These are phyloP conservation scores for Huntiella moniliformis DNA, from an alignment of 2,329 filamentous ascomycete species.

Conservation along the genomic window DNA sequence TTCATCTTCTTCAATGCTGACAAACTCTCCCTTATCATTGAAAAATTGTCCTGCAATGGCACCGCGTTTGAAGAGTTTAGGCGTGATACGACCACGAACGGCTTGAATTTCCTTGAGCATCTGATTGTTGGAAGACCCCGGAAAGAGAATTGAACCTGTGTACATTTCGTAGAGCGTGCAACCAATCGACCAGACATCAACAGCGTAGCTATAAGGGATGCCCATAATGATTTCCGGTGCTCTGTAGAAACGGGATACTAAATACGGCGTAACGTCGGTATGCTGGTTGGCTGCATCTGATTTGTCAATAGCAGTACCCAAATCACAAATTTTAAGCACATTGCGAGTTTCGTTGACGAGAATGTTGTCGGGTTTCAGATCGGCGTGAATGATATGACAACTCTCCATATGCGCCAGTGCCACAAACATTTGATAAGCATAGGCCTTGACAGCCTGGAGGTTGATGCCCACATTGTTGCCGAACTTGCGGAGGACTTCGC, in stretches of 20 bases:
- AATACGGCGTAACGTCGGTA: slow-evolving; percentile 80
- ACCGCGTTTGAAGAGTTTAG: slow-evolving; percentile 72
- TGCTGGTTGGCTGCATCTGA: slow-evolving; percentile 53
- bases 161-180: slow-evolving; percentile 95
- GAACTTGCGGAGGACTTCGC: slow-evolving; percentile 89
- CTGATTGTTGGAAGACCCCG: slow-evolving; percentile 89
- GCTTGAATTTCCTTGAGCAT: slow-evolving; percentile 97
- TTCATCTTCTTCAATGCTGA: slow-evolving; percentile 72
- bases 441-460: slow-evolving; percentile 66
- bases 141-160: slow-evolving; percentile 93
- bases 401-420: slow-evolving; percentile 74
- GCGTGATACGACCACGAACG: slow-evolving; percentile 76
- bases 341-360: slow-evolving; percentile 69
- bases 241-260: slow-evolving; percentile 92
- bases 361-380: slow-evolving; percentile 96
- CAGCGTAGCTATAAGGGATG: slow-evolving; percentile 84
- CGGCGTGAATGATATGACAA: slow-evolving; percentile 85
- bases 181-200: slow-evolving; percentile 96
- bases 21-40: slow-evolving; percentile 66
- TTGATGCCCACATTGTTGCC: slow-evolving; percentile 89
- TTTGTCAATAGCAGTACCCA: slow-evolving; percentile 86
- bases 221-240: slow-evolving; percentile 94
- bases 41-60: slow-evolving; percentile 63
- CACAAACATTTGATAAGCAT: slow-evolving; percentile 87
- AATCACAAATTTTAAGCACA: slow-evolving; percentile 81